Percentiles rank a stretch among this genome's conserved stretches.
Evolutionary conservation across 208 protist genomes (phyloP).

Genomic region (Entamoeba invadens): DNA sequence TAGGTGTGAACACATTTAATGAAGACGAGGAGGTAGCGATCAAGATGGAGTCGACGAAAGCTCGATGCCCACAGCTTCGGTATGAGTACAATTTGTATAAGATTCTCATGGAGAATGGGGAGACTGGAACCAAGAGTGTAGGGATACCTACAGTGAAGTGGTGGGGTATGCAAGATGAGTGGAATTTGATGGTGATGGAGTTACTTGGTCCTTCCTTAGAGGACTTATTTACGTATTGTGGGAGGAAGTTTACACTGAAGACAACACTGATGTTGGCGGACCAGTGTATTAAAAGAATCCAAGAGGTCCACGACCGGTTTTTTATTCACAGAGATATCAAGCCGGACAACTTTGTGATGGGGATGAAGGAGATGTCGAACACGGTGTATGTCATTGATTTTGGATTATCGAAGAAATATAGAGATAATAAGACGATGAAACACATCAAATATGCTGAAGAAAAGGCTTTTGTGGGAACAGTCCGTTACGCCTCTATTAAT

Average conservation of each 20-base stretch:
- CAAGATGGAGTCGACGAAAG: slow-evolving; percentile 67
- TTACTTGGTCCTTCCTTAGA: slow-evolving; percentile 86
- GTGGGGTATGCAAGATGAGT: slow-evolving; percentile 76
- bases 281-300: slow-evolving; percentile 76
- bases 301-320: slow-evolving; percentile 82
- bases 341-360: slow-evolving; percentile 96
- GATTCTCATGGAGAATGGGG: slow-evolving; percentile 37
- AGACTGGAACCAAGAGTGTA: slow-evolving; percentile 48
- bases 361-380: slow-evolving; percentile 57
- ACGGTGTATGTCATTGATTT: slow-evolving; percentile 87
- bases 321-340: slow-evolving; percentile 88
- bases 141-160: slow-evolving; percentile 82
- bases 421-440: not conserved
- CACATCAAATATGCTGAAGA: slow-evolving; percentile 10
- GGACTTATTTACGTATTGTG: slow-evolving; percentile 80
- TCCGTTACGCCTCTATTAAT: slow-evolving; percentile 25
- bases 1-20: slow-evolving; percentile 45
- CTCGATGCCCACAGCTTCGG: slow-evolving; percentile 75
- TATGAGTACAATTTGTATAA: slow-evolving; percentile 85
- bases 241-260: slow-evolving; percentile 74
- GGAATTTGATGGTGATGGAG: slow-evolving; percentile 96
- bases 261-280: slow-evolving; percentile 90
- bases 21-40: slow-evolving; percentile 56
- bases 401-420: slow-evolving; percentile 12
- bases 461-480: slow-evolving; percentile 14